These are phyloP conservation scores for Limnanthes douglasii DNA, from an alignment of 345 rosid species.

Conservation along the genomic window DNA sequence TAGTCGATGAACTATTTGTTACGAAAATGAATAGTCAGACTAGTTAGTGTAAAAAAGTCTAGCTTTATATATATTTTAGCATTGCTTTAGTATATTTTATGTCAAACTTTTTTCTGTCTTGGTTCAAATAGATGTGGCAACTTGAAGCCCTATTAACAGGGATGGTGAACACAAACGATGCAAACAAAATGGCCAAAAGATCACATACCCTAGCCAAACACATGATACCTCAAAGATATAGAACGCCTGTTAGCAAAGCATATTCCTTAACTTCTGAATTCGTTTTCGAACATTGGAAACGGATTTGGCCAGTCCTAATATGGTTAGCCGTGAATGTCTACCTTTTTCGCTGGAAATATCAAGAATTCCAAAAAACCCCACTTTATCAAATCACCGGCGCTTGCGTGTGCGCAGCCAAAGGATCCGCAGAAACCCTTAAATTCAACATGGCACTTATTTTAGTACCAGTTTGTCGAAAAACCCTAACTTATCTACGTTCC, in stretches of 20 bases:
- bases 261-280: constrained; percentile 23
- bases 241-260: constrained; percentile 45
- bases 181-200: constrained; percentile 12
- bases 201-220: constrained; percentile 41
- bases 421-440: constrained; percentile 75
- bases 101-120: constrained; percentile 5
- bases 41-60: background rate
- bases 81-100: background rate
- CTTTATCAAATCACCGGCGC: constrained; percentile 54
- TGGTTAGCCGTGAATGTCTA: constrained; percentile 29
- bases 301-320: constrained; percentile 38
- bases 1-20: no score
- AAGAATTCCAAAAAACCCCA: constrained; percentile 13
- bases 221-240: constrained; percentile 70
- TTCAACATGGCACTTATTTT: constrained; percentile 84
- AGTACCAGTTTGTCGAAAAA: constrained; percentile 65
- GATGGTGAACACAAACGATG: constrained; percentile 42
- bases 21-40: background rate
- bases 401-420: constrained; percentile 78
- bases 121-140: constrained; percentile 67
- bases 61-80: background rate
- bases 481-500: constrained; percentile 60
- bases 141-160: constrained; percentile 66
- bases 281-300: constrained; percentile 47
- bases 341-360: constrained; percentile 52